phyloP scores from a whole-genome alignment of 768 basidiomycete genomes.

The Pleurotus ostreatus region DNA sequence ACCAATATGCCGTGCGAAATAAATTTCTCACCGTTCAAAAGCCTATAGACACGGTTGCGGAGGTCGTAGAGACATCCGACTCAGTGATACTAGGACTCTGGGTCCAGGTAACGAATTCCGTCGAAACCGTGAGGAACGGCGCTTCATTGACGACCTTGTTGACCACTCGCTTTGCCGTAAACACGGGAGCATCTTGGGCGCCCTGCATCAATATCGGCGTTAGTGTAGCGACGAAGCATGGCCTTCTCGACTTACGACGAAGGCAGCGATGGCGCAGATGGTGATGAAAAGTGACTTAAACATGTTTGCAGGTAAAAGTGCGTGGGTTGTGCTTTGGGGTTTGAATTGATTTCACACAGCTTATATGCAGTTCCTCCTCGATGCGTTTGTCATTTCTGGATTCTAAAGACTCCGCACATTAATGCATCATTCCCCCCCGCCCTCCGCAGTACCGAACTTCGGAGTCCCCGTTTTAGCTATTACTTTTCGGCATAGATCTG shows the following conservation, averaged over 20 bases:
- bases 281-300: background rate
- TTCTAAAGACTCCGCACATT: too few relatives aligned
- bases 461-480: too few relatives aligned
- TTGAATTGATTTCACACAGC: background rate
- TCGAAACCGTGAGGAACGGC: background rate
- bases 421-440: background rate
- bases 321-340: background rate
- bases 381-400: background rate
- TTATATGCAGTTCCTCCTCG: background rate
- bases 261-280: background rate
- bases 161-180: conserved; percentile 1
- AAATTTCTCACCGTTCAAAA: too few relatives aligned
- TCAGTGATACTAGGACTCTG: conserved; percentile 2
- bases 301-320: background rate
- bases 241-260: background rate
- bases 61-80: background rate
- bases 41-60: too few relatives aligned
- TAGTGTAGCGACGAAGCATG: background rate
- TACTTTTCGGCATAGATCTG: too few relatives aligned
- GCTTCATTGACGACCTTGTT: background rate
- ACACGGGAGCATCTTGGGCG: background rate
- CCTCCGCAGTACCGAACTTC: background rate
- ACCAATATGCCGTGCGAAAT: too few relatives aligned
- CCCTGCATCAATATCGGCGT: background rate
- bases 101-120: background rate